Base-by-base conservation (phyloP, 2,329 filamentous ascomycete species). In the Arthrobotrys conoides region DNA sequence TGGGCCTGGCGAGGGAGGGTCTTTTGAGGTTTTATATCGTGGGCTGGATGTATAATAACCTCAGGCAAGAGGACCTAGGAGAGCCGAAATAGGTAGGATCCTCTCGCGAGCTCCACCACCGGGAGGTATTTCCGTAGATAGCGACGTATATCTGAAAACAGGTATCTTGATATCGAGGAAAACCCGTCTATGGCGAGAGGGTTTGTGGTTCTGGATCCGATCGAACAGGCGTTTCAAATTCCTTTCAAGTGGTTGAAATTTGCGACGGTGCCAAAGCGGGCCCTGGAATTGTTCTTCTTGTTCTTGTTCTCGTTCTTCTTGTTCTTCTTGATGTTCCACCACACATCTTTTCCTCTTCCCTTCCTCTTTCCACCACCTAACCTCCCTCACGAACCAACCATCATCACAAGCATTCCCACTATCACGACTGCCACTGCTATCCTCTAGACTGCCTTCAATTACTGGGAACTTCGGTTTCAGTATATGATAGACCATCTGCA, bases 171-270 rank as follows among this genome's bases (percentile, higher is more conserved):
- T 30, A 30, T 27, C 55, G 12, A 27, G 16, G 24, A 30, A 22
- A 30, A 59, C 38, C 36, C 57, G 33, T 61, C 57, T 61, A 61
- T 20, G 20, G 57, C 14, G 33, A 27, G 36, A 41, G 24, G 20
- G 36, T 44, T 61, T 24, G 57, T 61, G 57, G 33, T 61, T 61
- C 33, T 61, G 57, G 36, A 61, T 22, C 36, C 5, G 44, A 1
- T 46, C 44, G 36, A 30, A 64, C 36, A 61, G 53, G 61, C 53
- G 73, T 77, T 71, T 77, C 73, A 55, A 67, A 77, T 71, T 68
- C 73, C 67, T 71, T 77, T 69, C 67, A 67, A 67, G 67, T 63
- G 70, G 73, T 71, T 71, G 73, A 77, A 71, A 46, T 70, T 65
- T 69, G 57, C 72, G 48, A 46, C 53, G 46, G 57, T 41, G 65